These are phyloP conservation scores for Gelatoporia subvermispora DNA, from an alignment of 768 basidiomycete genomes.

Conservation along the genomic window DNA sequence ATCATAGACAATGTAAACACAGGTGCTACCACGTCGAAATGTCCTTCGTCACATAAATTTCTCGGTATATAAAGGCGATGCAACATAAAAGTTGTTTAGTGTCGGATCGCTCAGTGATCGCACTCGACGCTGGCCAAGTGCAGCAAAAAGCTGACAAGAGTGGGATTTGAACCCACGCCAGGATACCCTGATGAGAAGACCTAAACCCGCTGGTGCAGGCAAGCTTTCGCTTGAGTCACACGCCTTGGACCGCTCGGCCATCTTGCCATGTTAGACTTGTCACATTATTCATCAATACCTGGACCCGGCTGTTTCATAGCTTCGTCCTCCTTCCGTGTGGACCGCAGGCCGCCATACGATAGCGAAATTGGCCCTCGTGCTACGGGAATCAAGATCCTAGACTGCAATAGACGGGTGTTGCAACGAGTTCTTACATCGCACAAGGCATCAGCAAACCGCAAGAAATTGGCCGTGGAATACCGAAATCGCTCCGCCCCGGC, in stretches of 20 bases:
- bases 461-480: no score
- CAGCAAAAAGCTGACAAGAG: slow-evolving; percentile 22
- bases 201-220: slow-evolving; percentile 16
- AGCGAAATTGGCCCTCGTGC: neutral
- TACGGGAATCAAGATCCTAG: no score
- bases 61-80: no score
- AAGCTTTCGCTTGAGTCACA: slow-evolving; percentile 51
- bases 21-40: no score
- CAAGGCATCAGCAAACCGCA: no score
- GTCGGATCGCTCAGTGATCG: neutral
- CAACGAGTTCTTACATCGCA: no score
- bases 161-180: slow-evolving; percentile 27
- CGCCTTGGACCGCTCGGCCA: slow-evolving; percentile 63
- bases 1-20: no score
- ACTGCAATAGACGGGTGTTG: no score
- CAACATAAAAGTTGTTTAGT: neutral
- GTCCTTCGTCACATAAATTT: no score
- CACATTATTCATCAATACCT: neutral
- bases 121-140: neutral
- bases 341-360: neutral
- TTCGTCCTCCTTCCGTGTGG: neutral
- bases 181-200: slow-evolving; percentile 26
- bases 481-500: no score
- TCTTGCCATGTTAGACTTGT: slow-evolving; percentile 33
- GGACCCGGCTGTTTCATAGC: neutral